A percentile compares a stretch with the other conserved stretches of the same genome.
Evolutionary conservation across 2,329 filamentous ascomycete genomes (phyloP).

Genomic region (Microdochium bolleyi): DNA sequence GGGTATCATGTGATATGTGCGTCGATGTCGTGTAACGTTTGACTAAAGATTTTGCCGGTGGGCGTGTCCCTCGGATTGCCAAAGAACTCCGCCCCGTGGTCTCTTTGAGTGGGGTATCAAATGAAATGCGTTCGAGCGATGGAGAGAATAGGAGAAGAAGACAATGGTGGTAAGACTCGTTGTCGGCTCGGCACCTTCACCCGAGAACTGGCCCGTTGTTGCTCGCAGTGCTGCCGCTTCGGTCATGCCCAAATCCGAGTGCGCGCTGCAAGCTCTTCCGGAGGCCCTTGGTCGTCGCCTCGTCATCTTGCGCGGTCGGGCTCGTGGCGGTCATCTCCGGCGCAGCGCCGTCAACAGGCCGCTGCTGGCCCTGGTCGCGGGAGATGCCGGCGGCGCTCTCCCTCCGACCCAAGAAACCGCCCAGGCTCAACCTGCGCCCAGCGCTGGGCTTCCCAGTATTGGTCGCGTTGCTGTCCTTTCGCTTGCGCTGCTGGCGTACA

Average conservation of each 20-base stretch:
- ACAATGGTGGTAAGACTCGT: too few relatives aligned
- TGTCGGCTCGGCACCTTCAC: too few relatives aligned
- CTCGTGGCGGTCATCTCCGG: background rate
- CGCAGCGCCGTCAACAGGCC: constrained; percentile 2
- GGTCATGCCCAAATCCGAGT: constrained; percentile 21
- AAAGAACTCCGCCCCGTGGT: too few relatives aligned
- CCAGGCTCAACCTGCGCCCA: constrained; percentile 26
- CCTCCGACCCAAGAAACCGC: constrained; percentile 29
- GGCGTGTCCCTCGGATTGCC: too few relatives aligned
- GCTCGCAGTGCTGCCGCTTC: constrained; percentile 6
- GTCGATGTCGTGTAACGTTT: too few relatives aligned
- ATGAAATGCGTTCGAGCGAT: too few relatives aligned
- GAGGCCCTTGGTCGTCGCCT: constrained; percentile 15
- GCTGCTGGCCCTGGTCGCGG: constrained; percentile 2
- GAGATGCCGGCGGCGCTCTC: constrained; percentile 16
- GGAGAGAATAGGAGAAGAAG: too few relatives aligned
- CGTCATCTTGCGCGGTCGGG: constrained; percentile 2
- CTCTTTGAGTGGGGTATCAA: too few relatives aligned
- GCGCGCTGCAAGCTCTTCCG: constrained; percentile 25
- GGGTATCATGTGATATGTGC: too few relatives aligned
- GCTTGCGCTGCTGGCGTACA: constrained; percentile 28
- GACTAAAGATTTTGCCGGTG: too few relatives aligned
- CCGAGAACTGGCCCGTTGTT: constrained; percentile 5
- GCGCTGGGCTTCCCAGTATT: background rate
- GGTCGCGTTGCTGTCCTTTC: constrained; percentile 14